phyloP scores from a whole-genome alignment of 768 basidiomycete genomes.

The Boletus vinaceobasis region DNA sequence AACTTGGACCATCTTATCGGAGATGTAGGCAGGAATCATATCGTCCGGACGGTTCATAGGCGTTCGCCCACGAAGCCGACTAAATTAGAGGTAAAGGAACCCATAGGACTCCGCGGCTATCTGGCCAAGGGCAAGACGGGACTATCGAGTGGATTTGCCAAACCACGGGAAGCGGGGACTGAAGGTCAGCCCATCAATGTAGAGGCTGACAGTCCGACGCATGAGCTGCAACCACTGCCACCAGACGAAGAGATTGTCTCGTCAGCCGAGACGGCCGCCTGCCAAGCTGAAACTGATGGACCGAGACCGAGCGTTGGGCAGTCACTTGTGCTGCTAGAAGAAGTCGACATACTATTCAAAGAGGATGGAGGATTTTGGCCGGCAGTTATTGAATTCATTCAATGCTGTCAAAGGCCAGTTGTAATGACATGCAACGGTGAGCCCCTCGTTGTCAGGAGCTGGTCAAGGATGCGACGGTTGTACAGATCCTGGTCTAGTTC shows the following conservation, averaged over 20 bases:
- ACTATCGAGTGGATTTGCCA: neutral
- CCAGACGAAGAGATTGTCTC: slow-evolving; percentile 1
- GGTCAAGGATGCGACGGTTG: slow-evolving; percentile 7
- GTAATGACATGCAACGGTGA: slow-evolving; percentile 94
- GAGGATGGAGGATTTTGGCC: slow-evolving; percentile 88
- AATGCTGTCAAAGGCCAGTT: slow-evolving; percentile 80
- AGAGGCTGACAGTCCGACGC: slow-evolving; percentile 10
- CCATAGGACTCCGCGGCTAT: slow-evolving; percentile 14
- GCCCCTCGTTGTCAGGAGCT: slow-evolving; percentile 11
- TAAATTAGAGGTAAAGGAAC: slow-evolving; percentile 5
- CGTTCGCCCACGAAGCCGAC: slow-evolving; percentile 4
- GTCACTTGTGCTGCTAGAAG: slow-evolving; percentile 88
- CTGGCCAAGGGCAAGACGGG: slow-evolving; percentile 12
- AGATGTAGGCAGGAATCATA: slow-evolving; percentile 91
- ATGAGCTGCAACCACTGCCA: neutral
- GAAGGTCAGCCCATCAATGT: slow-evolving; percentile 20
- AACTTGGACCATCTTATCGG: slow-evolving; percentile 81
- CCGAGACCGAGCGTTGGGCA: slow-evolving; percentile 52
- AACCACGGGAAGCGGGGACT: slow-evolving; percentile 12
- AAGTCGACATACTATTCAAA: slow-evolving; percentile 90
- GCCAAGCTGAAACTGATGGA: slow-evolving; percentile 10
- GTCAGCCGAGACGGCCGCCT: neutral
- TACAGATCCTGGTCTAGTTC: slow-evolving; percentile 71
- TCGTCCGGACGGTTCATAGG: slow-evolving; percentile 45
- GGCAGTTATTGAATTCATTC: slow-evolving; percentile 75